Percentiles rank a stretch among this genome's conserved stretches.
phyloP scores from a whole-genome alignment of 768 basidiomycete species.

The Naganishia friedmannii region DNA sequence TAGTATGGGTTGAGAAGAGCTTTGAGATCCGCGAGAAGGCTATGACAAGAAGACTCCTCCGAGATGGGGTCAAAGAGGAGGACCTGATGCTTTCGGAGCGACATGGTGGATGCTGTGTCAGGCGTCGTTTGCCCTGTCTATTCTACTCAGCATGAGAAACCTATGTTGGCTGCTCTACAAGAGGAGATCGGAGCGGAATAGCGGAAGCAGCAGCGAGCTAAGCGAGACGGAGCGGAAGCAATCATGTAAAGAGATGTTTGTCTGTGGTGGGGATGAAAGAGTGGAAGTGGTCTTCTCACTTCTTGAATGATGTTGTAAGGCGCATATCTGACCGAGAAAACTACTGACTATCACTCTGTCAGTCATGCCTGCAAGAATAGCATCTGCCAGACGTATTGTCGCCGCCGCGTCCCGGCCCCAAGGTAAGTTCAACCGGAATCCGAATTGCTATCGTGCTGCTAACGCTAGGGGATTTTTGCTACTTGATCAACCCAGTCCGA shows the following conservation, averaged over 20 bases:
- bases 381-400: not conserved
- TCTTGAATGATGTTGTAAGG: too few species aligned
- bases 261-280: not conserved
- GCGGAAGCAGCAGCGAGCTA: not conserved
- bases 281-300: not conserved
- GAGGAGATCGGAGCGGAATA: not conserved
- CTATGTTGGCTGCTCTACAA: not conserved
- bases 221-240: slow-evolving; percentile 4
- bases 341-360: not conserved
- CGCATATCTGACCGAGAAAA: too few species aligned
- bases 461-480: not conserved
- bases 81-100: not conserved
- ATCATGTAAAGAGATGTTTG: not conserved
- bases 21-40: not conserved
- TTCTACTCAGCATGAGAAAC: not conserved
- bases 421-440: not conserved
- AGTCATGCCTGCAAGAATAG: slow-evolving; percentile 8
- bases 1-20: slow-evolving; percentile 10
- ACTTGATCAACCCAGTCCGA: slow-evolving; percentile 31
- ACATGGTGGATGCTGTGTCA: not conserved
- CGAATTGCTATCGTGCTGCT: not conserved
- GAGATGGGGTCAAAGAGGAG: not conserved
- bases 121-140: too few species aligned
- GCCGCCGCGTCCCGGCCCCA: not conserved
- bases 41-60: not conserved